These are phyloP conservation scores for Azolla pinnata DNA, from an alignment of 75 land plant species.

Conservation along the genomic window DNA sequence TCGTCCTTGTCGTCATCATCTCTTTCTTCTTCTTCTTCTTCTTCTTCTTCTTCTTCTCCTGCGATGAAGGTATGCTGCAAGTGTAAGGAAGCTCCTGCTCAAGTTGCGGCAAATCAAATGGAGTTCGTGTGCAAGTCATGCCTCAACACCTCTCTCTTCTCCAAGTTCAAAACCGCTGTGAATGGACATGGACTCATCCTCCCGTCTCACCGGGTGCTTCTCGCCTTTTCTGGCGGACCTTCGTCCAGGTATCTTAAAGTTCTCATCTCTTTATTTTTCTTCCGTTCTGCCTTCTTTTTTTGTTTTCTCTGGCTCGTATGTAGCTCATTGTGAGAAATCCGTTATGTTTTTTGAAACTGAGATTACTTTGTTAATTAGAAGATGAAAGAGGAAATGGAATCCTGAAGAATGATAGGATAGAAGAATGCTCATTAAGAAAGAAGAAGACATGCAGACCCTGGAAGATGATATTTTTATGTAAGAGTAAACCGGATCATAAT, in stretches of 20 bases:
- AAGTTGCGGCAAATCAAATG: conserved; percentile 19
- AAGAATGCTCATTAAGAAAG: no score
- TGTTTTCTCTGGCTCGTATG: no score
- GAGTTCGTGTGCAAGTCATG: conserved; percentile 46
- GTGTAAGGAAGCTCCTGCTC: conserved; percentile 47
- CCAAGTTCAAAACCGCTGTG: conserved; percentile 75
- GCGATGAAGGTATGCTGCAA: conserved; percentile 36
- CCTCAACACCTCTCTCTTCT: conserved; percentile 44
- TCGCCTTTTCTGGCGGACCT: conserved; percentile 89
- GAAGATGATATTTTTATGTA: no score
- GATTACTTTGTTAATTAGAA: no score
- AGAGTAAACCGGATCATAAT: no score
- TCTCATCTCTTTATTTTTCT: neutral
- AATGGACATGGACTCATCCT: conserved; percentile 58
- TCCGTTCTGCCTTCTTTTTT: no score
- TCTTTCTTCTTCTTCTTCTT: neutral
- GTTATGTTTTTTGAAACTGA: no score
- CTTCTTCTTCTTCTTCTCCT: neutral
- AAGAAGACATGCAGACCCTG: no score
- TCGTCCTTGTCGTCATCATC: neutral
- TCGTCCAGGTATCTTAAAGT: conserved; percentile 51
- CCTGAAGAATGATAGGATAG: no score
- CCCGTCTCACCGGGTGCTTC: conserved; percentile 63
- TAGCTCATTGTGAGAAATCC: no score
- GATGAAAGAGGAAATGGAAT: no score